Evolutionary conservation across 2,329 filamentous ascomycete species (phyloP), one percentile per base, ranked within the genome.

Genomic region (Dactylellina parvicollis): DNA sequence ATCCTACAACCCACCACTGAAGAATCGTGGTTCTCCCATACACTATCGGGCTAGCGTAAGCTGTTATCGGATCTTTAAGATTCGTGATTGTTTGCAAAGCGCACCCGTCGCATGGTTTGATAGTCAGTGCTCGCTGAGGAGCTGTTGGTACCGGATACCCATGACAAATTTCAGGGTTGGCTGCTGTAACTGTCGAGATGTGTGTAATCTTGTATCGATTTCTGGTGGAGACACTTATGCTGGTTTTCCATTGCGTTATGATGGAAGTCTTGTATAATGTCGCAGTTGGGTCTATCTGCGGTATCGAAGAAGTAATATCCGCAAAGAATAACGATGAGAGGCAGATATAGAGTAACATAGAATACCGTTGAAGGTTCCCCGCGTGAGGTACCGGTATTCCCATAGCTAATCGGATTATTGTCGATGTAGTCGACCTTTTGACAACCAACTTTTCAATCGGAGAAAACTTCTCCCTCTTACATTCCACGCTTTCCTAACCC

Each of bases 121-220:
- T n/a, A 7, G 52, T 56, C 14, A 56, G 36, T 2, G 18, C 52
- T 7, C 22, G 32, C 26, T 56, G 32, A 2, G 52, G 34, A 8
- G 52, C 24, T 20, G 52, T 56, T 16, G 52, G 52, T 10, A 56
- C 34, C 8, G 52, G 32, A 42, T 56, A 44, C 2, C 52, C 52
- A 20, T 56, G 34, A 20, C 52, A 56, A 16, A 56, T 16, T 20
- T 56, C 52, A 5, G 52, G 10, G n/a, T 40, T 16, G 2, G 52
- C 32, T 5, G 36, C 52, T 9, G 52, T 56, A 12, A 56, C 52
- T 2, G 52, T 56, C n/a, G 52, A 56, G 4, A 56, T 56, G 20
- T 56, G 52, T n/a, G 52, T 56, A 20, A 56, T 56, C 16, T 56
- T 56, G 20, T 56, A 56, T 18, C 52, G 3, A 42, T 56, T 16